Conservation (phyloP, 345 rosid species). For the Salix purpurea region DNA sequence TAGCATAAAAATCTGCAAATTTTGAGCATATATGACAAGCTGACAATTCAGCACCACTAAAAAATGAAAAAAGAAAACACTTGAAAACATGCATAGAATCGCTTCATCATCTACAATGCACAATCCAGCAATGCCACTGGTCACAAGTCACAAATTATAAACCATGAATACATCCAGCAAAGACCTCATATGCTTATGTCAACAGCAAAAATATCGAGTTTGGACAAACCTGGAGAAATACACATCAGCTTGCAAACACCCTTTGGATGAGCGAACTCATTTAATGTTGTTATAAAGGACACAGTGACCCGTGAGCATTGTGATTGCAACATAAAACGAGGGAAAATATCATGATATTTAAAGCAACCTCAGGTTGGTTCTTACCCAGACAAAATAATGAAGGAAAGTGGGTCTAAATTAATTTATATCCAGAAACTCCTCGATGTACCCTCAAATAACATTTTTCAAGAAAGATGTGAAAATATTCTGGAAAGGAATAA, state of each 20-base stretch:
- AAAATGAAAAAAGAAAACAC: neutral
- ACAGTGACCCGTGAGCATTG: neutral
- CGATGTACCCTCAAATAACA: no score
- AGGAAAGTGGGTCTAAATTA: neutral
- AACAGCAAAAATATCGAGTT: neutral
- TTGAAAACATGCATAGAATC: conserved; percentile 12
- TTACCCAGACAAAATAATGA: neutral
- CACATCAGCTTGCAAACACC: neutral
- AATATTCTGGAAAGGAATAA: neutral
- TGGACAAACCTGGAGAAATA: neutral
- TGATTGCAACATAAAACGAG: neutral
- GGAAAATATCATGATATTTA: neutral
- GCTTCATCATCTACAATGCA: conserved; percentile 1
- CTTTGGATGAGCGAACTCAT: neutral
- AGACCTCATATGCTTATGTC: neutral
- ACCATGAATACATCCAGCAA: no score
- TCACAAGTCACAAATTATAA: neutral
- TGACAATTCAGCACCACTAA: neutral
- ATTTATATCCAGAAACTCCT: neutral
- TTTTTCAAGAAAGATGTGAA: no score
- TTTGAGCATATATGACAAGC: neutral
- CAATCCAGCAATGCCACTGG: neutral
- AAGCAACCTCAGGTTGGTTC: conserved; percentile 9
- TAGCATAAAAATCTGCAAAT: neutral
- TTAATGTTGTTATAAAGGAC: neutral